Percentiles rank a stretch among this genome's conserved stretches.
Evolutionary conservation across 2,329 filamentous ascomycete species (phyloP).

Genomic region (Cadophora luteo-olivacea): DNA sequence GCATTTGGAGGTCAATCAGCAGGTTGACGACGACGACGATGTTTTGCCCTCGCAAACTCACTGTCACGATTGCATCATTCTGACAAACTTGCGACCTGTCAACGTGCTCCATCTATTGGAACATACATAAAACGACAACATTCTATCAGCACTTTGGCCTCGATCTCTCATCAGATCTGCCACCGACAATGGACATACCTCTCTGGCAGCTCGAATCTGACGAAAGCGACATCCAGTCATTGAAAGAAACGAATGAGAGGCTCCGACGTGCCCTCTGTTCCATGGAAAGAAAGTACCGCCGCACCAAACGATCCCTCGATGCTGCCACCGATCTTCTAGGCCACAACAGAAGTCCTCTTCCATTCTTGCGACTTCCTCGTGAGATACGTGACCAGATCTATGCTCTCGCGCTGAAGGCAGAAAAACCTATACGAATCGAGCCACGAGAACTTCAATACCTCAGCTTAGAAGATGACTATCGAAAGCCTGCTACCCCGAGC

Average conservation of each 20-base stretch:
- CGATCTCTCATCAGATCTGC: not conserved
- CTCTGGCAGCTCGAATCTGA: not conserved
- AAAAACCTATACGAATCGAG: not conserved
- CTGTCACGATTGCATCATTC: conserved; percentile 1
- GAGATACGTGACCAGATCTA: conserved; percentile 14
- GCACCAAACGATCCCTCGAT: not conserved
- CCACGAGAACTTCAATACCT: not conserved
- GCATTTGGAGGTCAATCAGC: not conserved
- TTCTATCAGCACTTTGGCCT: not conserved
- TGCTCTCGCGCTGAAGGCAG: not conserved
- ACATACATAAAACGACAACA: not conserved
- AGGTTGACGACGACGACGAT: not conserved
- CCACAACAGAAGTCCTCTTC: not conserved
- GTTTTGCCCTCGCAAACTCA: not conserved
- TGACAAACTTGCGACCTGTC: not conserved
- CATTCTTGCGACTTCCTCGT: conserved; percentile 13
- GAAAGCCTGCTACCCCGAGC: conserved; percentile 1
- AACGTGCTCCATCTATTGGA: not conserved
- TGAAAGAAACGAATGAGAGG: conserved; percentile 3
- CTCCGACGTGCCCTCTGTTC: not conserved
- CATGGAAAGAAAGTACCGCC: not conserved
- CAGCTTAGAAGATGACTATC: not conserved
- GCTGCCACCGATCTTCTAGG: not conserved
- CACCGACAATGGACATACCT: not conserved
- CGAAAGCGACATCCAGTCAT: not conserved